phyloP scores from a whole-genome alignment of 352 stramenopile species.

The Phytophthora cactorum region DNA sequence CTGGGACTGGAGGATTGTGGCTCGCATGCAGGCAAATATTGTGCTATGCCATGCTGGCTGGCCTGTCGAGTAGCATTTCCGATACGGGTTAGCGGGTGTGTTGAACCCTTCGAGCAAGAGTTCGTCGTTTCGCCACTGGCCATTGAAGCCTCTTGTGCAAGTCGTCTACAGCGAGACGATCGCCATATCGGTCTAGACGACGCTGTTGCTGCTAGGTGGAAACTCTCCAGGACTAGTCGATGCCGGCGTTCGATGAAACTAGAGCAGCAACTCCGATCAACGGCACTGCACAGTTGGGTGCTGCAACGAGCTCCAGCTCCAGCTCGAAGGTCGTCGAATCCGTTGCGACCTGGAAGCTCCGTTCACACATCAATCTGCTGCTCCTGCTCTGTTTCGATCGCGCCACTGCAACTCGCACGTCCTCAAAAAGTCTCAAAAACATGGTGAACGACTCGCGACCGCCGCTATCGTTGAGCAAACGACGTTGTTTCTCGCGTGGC shows the following conservation, averaged over 20 bases:
- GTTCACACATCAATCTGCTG: constrained; percentile 5
- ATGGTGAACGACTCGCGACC: constrained; percentile 4
- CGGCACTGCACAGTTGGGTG: not conserved
- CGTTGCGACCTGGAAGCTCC: constrained; percentile 9
- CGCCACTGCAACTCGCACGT: constrained; percentile 8
- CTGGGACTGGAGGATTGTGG: too few relatives aligned
- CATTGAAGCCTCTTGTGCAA: constrained; percentile 7
- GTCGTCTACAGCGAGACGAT: constrained; percentile 5
- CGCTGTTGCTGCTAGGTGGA: not conserved
- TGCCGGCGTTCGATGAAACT: constrained; percentile 16
- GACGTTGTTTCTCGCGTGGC: constrained; percentile 3
- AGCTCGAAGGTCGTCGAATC: constrained; percentile 6
- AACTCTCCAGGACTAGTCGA: constrained; percentile 1
- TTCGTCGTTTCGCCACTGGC: constrained; percentile 9
- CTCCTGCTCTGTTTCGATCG: constrained; percentile 4
- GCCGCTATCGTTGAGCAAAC: not conserved
- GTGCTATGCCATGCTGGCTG: too few relatives aligned
- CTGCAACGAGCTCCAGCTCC: not conserved
- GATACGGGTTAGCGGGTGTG: not conserved
- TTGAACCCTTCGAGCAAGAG: not conserved
- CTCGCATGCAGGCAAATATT: not conserved
- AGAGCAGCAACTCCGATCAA: constrained; percentile 9
- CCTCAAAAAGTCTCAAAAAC: constrained; percentile 17
- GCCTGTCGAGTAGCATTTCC: not conserved
- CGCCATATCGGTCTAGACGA: constrained; percentile 1